A percentile compares a stretch with the other conserved stretches of the same genome.
These are phyloP conservation scores for Curvularia sp. DNA, from an alignment of 2,329 filamentous ascomycete genomes.

Conservation along the genomic window DNA sequence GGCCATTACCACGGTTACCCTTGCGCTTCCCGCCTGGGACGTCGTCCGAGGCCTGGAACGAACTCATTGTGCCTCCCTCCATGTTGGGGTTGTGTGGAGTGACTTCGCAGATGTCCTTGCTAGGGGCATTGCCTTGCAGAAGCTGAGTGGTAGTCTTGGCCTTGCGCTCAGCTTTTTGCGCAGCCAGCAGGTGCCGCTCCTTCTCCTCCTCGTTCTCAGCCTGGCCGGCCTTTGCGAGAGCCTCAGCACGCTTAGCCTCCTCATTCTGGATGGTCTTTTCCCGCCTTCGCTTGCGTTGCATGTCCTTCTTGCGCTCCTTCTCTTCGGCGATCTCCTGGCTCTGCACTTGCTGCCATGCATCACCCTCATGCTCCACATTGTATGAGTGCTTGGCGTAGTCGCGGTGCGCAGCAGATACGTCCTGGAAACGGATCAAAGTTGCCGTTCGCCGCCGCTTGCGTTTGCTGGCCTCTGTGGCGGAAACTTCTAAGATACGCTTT, in stretches of 20 bases:
- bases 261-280: conserved; percentile 95
- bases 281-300: conserved; percentile 94
- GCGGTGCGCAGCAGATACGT: conserved; percentile 71
- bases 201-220: conserved; percentile 84
- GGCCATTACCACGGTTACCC: conserved; percentile 62
- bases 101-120: conserved; percentile 75
- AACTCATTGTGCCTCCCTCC: conserved; percentile 84
- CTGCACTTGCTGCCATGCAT: conserved; percentile 84
- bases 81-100: conserved; percentile 78
- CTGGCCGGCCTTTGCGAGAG: conserved; percentile 77
- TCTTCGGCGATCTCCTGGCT: conserved; percentile 90
- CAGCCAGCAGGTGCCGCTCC: conserved; percentile 80
- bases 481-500: conserved; percentile 74
- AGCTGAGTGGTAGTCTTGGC: conserved; percentile 88
- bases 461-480: conserved; percentile 67
- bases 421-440: conserved; percentile 63
- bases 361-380: conserved; percentile 76
- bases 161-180: conserved; percentile 90
- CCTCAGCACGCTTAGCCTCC: conserved; percentile 79
- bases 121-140: conserved; percentile 78
- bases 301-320: conserved; percentile 99
- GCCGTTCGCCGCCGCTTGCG: conserved; percentile 69
- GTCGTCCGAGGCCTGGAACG: conserved; percentile 74
- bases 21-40: conserved; percentile 59
- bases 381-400: conserved; percentile 77